phyloP scores from a whole-genome alignment of 2,329 filamentous ascomycete genomes.

The Colletotrichum sansevieriae region DNA sequence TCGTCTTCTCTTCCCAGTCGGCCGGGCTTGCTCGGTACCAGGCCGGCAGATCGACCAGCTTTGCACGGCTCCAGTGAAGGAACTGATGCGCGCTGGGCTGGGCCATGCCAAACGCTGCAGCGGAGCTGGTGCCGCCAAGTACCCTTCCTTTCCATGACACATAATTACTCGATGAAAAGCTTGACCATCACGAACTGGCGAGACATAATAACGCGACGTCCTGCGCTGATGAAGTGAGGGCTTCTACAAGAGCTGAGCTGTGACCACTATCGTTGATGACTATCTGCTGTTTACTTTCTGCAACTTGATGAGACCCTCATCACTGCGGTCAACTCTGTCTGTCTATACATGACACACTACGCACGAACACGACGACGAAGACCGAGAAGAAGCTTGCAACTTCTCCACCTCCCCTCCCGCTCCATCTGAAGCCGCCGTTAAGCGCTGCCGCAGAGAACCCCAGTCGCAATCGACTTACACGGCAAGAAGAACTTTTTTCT shows the following conservation, averaged over 20 bases:
- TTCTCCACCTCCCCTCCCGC: constrained; percentile 14
- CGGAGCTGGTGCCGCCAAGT: constrained; percentile 38
- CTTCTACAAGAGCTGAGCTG: constrained; percentile 22
- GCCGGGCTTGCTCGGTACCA: neutral
- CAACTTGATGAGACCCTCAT: constrained; percentile 31
- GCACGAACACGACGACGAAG: neutral
- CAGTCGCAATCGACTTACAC: constrained; percentile 20
- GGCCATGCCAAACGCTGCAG: constrained; percentile 35
- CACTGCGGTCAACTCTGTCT: constrained; percentile 8
- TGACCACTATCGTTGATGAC: neutral
- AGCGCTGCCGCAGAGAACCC: constrained; percentile 14
- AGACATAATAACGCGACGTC: constrained; percentile 42
- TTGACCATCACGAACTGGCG: constrained; percentile 46
- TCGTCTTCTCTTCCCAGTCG: too few species aligned
- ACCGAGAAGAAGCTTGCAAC: neutral
- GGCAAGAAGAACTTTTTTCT: neutral
- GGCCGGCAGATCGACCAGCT: constrained; percentile 4
- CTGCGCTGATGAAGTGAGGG: constrained; percentile 12
- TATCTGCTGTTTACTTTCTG: neutral
- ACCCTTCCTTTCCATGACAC: constrained; percentile 48
- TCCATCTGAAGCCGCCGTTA: constrained; percentile 23
- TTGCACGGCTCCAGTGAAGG: neutral
- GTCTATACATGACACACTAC: neutral
- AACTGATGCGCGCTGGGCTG: constrained; percentile 12
- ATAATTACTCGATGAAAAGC: constrained; percentile 54